These are phyloP conservation scores for Diplodia corticola DNA, from an alignment of 2,329 filamentous ascomycete species.

Conservation along the genomic window DNA sequence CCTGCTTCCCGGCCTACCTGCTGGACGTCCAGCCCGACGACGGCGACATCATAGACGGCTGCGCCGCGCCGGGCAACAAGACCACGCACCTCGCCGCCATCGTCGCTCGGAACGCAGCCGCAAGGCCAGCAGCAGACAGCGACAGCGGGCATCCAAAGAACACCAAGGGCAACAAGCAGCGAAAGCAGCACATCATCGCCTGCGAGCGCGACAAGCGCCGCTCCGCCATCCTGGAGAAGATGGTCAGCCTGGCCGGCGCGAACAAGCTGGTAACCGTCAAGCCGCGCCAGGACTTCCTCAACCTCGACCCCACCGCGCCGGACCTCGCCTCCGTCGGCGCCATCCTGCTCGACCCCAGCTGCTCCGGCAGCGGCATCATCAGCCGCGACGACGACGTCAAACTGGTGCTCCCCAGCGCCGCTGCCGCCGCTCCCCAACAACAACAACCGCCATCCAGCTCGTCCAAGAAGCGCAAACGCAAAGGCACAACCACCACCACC, in stretches of 20 bases:
- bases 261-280: slow-evolving; percentile 66
- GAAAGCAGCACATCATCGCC: slow-evolving; percentile 64
- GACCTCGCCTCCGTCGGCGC: slow-evolving; percentile 70
- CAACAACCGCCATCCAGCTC: too few relatives aligned
- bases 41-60: slow-evolving; percentile 86
- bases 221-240: slow-evolving; percentile 75
- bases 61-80: slow-evolving; percentile 94
- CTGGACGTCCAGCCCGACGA: slow-evolving; percentile 67
- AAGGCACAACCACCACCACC: slow-evolving; percentile 17
- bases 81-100: slow-evolving; percentile 90
- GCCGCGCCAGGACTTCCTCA: slow-evolving; percentile 78
- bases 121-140: not conserved
- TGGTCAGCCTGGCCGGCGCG: slow-evolving; percentile 78
- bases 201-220: slow-evolving; percentile 75
- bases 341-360: slow-evolving; percentile 88
- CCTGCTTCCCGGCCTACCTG: slow-evolving; percentile 91
- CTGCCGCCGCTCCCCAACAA: not conserved
- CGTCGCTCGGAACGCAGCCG: slow-evolving; percentile 43
- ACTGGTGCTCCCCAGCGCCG: slow-evolving; percentile 51
- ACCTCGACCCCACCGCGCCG: slow-evolving; percentile 63
- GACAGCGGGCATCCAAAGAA: not conserved
- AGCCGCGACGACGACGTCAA: slow-evolving; percentile 71
- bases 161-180: not conserved
- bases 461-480: slow-evolving; percentile 38
- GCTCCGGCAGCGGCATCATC: slow-evolving; percentile 92